Evolutionary conservation across 441 rosid genomes (phyloP).

Genomic region (Rhodomyrtus psidioides): DNA sequence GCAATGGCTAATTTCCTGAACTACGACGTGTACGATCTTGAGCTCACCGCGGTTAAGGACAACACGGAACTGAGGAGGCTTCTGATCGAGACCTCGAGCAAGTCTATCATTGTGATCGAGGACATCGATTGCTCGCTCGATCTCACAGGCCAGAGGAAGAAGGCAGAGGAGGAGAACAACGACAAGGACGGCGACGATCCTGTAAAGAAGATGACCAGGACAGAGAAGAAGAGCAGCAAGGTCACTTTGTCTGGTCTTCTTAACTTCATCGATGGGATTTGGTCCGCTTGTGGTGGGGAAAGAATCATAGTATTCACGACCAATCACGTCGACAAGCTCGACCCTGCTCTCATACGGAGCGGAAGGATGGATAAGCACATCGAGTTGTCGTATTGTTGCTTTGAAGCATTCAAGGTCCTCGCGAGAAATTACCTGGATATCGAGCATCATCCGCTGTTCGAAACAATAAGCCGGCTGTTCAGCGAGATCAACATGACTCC

Average conservation of each 20-base stretch:
- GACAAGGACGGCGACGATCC: not conserved
- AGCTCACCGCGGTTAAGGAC: not conserved
- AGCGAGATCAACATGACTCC: not conserved
- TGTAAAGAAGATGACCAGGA: not conserved
- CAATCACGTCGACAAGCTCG: conserved; percentile 53
- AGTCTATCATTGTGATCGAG: not conserved
- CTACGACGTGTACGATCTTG: not conserved
- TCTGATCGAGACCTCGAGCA: not conserved
- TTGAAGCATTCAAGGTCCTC: conserved; percentile 25
- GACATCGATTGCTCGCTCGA: not conserved
- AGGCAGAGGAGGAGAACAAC: not conserved
- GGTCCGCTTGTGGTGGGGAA: conserved; percentile 81
- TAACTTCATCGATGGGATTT: conserved; percentile 69
- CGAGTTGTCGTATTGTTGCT: conserved; percentile 58
- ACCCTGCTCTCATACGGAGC: conserved; percentile 63
- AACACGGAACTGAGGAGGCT: not conserved
- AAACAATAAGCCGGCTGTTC: not conserved
- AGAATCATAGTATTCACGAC: conserved; percentile 62
- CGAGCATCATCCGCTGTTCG: not conserved
- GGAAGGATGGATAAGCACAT: conserved; percentile 81
- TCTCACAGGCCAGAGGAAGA: not conserved
- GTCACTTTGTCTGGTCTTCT: conserved; percentile 65
- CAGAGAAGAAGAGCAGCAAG: conserved; percentile 21
- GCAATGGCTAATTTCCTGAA: not conserved
- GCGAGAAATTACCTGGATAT: conserved; percentile 35